Percentiles rank a stretch among this genome's conserved stretches.
phyloP scores from a whole-genome alignment of 2,329 filamentous ascomycete species.

The Sclerotinia sclerotiorum region DNA sequence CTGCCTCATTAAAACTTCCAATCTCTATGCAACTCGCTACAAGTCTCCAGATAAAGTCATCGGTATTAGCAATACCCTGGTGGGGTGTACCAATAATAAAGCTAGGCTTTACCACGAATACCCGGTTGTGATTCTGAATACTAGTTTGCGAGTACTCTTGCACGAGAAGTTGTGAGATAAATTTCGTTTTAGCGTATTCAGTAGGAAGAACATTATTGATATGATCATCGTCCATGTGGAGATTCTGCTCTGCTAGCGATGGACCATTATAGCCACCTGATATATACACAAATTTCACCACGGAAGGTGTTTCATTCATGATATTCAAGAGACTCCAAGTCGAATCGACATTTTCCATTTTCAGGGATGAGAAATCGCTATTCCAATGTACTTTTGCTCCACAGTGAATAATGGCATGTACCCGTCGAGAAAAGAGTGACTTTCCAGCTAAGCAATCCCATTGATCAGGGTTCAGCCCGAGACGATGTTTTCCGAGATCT shows the following conservation, averaged over 20 bases:
- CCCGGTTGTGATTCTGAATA: neutral
- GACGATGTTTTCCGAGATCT: slow-evolving; percentile 66
- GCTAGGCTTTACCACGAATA: slow-evolving; percentile 33
- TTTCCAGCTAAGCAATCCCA: slow-evolving; percentile 61
- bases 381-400: slow-evolving; percentile 80
- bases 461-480: slow-evolving; percentile 63
- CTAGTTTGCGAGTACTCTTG: slow-evolving; percentile 8
- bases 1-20: slow-evolving; percentile 25
- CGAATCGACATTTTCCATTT: slow-evolving; percentile 70
- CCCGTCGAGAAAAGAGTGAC: slow-evolving; percentile 44
- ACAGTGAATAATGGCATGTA: slow-evolving; percentile 76
- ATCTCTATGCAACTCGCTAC: slow-evolving; percentile 28
- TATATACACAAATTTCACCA: slow-evolving; percentile 34
- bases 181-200: slow-evolving; percentile 87
- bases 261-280: slow-evolving; percentile 35
- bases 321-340: slow-evolving; percentile 34
- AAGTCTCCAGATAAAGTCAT: slow-evolving; percentile 37
- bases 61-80: slow-evolving; percentile 34
- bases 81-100: slow-evolving; percentile 32
- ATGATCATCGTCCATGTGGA: slow-evolving; percentile 39
- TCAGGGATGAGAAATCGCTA: slow-evolving; percentile 67
- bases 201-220: slow-evolving; percentile 54
- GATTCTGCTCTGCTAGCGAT: slow-evolving; percentile 51
- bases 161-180: slow-evolving; percentile 66
- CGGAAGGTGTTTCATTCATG: slow-evolving; percentile 13